Conservation (phyloP, 768 basidiomycete genomes). For the Psilocybe cyanescens region DNA sequence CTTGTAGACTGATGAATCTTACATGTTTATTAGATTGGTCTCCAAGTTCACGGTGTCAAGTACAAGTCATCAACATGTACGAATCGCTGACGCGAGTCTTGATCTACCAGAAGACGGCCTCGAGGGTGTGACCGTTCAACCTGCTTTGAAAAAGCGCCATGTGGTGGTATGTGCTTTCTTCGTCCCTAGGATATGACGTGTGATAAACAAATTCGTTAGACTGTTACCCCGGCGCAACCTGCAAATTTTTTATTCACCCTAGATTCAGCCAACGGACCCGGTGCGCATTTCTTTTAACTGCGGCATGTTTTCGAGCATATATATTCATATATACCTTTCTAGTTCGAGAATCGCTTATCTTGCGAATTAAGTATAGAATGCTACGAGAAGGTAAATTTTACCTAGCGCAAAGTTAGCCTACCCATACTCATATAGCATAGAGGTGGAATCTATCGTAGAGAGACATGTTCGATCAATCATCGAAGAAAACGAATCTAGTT, state of each 20-base stretch:
- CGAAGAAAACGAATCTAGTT: slow-evolving; percentile 32
- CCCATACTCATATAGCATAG: slow-evolving; percentile 36
- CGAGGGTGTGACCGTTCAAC: slow-evolving; percentile 55
- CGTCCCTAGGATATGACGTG: background rate
- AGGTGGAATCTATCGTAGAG: slow-evolving; percentile 69
- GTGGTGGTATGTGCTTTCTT: slow-evolving; percentile 46
- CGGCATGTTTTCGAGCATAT: background rate
- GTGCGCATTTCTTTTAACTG: slow-evolving; percentile 24
- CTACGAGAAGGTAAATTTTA: slow-evolving; percentile 72
- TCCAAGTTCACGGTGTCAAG: slow-evolving; percentile 91
- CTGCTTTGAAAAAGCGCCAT: slow-evolving; percentile 48
- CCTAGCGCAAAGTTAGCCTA: background rate
- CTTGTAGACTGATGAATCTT: background rate
- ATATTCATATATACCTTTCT: slow-evolving; percentile 13
- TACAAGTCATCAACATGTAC: slow-evolving; percentile 78
- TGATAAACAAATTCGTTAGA: slow-evolving; percentile 44
- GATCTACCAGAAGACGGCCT: slow-evolving; percentile 45
- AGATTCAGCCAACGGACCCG: slow-evolving; percentile 63
- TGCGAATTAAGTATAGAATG: slow-evolving; percentile 78
- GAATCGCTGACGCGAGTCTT: slow-evolving; percentile 65
- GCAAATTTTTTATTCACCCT: slow-evolving; percentile 83
- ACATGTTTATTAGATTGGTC: slow-evolving; percentile 61
- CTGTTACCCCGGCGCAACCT: slow-evolving; percentile 74
- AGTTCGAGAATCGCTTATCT: slow-evolving; percentile 66
- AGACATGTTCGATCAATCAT: slow-evolving; percentile 47